Evolutionary conservation across 1,284 basidiomycete genomes (phyloP), one percentile per base, ranked within the genome.

Genomic region (Apiotrichum veenhuisii): DNA sequence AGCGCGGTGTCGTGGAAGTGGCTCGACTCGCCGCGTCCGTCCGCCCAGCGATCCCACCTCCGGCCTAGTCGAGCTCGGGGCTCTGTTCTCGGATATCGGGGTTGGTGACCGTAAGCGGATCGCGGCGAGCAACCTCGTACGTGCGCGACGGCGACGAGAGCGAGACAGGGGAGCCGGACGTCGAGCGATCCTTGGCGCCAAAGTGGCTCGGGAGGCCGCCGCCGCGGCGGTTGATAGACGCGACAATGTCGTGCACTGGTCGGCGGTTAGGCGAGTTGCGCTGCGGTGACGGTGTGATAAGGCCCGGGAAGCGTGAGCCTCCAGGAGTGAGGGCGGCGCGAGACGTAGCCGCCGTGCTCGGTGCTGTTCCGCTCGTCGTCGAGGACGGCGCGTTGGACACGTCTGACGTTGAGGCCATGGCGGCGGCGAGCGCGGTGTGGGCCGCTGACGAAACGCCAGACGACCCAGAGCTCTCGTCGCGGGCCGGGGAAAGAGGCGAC

Each of bases 171-270:
- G 46, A 48, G 5, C 12, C 33, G n/a, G 40, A 42, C 14, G 22
- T 15, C 26, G 49, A 50, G 26, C 27, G 37, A 14, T 20, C n/a
- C 10, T 17, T 17, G 8, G 40, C 18, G 26, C 25, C 27, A 20
- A 52, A 52, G 30, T 27, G 51, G 10, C 30, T 36, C 12, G 51
- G 51, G 15, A 52, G 15, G 33, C 40, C 36, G n/a, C 43, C 51
- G 23, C 51, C 43, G 34, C 54, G 54, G 22, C 46, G 46, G 50
- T 73, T 73, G 61, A 73, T 73, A 0, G 66, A 69, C 36, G 67
- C 62, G 52, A 73, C 71, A 12, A 73, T 65, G 14, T 72, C 71
- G 40, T 59, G 50, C 0, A 73, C 71, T 1, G 69, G 66, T 43
- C 71, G 55, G 15, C 71, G 61, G 48, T 65, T 49, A 11, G 47